phyloP scores from a whole-genome alignment of 2,329 filamentous ascomycete genomes.

The Apiospora koreana region DNA sequence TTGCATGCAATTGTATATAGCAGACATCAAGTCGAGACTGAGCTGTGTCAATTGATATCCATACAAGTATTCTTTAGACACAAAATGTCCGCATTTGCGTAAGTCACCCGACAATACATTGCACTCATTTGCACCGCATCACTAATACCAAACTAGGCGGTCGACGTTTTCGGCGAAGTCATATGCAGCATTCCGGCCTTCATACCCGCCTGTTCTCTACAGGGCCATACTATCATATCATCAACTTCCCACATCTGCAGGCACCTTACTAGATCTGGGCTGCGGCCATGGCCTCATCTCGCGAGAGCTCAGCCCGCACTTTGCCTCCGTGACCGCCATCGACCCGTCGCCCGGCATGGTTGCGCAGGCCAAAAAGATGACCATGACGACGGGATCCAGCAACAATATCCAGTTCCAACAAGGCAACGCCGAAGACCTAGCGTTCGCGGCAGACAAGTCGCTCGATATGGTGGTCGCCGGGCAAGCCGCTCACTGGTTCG shows the following conservation, averaged over 20 bases:
- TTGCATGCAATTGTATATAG: background rate
- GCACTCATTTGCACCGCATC: background rate
- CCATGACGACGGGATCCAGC: conserved; percentile 31
- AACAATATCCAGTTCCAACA: conserved; percentile 47
- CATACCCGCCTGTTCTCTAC: conserved; percentile 58
- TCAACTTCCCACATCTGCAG: conserved; percentile 32
- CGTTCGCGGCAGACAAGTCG: conserved; percentile 47
- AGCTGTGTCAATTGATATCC: background rate
- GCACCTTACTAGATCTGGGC: conserved; percentile 58
- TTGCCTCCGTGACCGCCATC: conserved; percentile 51
- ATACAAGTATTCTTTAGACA: too few species aligned
- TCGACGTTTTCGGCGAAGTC: conserved; percentile 55
- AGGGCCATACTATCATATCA: conserved; percentile 56
- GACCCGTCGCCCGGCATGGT: conserved; percentile 63
- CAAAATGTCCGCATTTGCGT: conserved; percentile 28
- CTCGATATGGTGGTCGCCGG: conserved; percentile 54
- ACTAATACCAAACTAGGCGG: conserved; percentile 41
- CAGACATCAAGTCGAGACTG: background rate
- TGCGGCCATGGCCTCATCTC: conserved; percentile 63
- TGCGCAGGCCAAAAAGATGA: conserved; percentile 46
- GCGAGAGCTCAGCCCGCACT: conserved; percentile 53
- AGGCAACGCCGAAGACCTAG: conserved; percentile 55
- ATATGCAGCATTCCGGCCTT: conserved; percentile 62
- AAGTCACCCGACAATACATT: conserved; percentile 15
- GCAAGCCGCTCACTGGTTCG: conserved; percentile 69